Conservation (phyloP, 108 stramenopile species). For the Skeletonema menzelii region DNA sequence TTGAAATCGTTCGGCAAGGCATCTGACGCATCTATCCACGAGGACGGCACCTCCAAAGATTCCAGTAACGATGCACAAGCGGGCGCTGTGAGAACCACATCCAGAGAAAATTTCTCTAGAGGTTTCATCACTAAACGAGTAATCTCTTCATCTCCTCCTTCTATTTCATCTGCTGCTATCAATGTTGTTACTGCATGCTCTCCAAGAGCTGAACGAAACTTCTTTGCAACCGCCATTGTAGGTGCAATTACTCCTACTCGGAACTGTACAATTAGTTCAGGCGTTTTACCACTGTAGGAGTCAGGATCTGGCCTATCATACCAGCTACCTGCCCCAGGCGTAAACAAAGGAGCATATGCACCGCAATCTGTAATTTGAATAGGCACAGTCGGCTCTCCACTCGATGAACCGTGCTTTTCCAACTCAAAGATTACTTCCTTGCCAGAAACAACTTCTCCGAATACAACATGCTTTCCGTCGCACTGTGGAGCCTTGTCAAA, state of each 20-base stretch:
- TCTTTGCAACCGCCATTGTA: constrained; percentile 35
- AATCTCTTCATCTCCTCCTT: constrained; percentile 16
- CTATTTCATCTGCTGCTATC: constrained; percentile 26
- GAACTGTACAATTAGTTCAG: constrained; percentile 73
- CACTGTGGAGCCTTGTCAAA: constrained; percentile 76
- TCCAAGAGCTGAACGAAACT: constrained; percentile 57
- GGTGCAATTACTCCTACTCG: constrained; percentile 75
- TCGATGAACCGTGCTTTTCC: constrained; percentile 45
- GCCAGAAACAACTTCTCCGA: constrained; percentile 87
- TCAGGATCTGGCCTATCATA: constrained; percentile 80
- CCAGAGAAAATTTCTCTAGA: constrained; percentile 57
- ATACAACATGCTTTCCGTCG: constrained; percentile 96
- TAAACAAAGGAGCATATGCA: constrained; percentile 50
- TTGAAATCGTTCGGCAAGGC: not conserved
- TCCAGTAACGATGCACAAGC: constrained; percentile 46
- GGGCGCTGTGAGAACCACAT: constrained; percentile 76
- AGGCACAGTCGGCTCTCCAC: constrained; percentile 52
- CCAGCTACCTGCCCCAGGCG: constrained; percentile 76
- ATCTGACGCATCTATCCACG: constrained; percentile 44
- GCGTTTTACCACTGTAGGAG: constrained; percentile 65
- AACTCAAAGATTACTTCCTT: constrained; percentile 72
- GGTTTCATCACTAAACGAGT: constrained; percentile 19
- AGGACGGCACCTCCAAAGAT: constrained; percentile 39
- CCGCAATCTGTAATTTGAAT: constrained; percentile 82
- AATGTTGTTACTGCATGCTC: constrained; percentile 28